phyloP scores from a whole-genome alignment of 108 stramenopile species.

The Skeletonema marinoi region DNA sequence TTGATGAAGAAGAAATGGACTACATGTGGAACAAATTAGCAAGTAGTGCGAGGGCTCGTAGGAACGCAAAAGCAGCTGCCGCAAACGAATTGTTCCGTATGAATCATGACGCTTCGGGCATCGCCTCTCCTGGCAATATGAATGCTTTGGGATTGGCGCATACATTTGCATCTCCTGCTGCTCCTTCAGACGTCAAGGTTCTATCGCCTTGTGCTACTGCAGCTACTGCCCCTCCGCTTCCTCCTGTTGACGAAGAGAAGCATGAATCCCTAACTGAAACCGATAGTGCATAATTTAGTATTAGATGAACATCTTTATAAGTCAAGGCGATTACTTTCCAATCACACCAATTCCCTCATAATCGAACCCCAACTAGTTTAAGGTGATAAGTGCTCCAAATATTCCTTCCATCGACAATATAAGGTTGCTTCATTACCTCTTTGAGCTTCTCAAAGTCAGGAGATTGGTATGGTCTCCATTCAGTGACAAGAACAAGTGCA shows the following conservation, averaged over 20 bases:
- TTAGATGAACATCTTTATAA: background rate
- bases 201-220: background rate
- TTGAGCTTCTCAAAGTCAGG: conserved; percentile 13
- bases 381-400: conserved; percentile 14
- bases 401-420: conserved; percentile 8
- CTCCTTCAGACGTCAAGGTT: background rate
- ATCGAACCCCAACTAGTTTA: conserved; percentile 8
- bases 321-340: background rate
- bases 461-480: conserved; percentile 16
- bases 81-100: background rate
- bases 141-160: background rate
- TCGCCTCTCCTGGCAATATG: background rate
- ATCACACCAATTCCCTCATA: conserved; percentile 19
- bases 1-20: background rate
- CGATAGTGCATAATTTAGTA: background rate
- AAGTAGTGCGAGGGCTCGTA: background rate
- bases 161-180: conserved; percentile 4
- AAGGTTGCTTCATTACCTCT: background rate
- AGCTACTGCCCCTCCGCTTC: background rate
- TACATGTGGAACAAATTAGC: conserved; percentile 2
- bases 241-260: background rate
- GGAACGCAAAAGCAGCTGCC: background rate
- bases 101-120: background rate
- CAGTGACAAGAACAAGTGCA: conserved; percentile 13
- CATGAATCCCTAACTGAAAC: background rate